Conservation (phyloP, 768 basidiomycete species). For the Trametes punicea region DNA sequence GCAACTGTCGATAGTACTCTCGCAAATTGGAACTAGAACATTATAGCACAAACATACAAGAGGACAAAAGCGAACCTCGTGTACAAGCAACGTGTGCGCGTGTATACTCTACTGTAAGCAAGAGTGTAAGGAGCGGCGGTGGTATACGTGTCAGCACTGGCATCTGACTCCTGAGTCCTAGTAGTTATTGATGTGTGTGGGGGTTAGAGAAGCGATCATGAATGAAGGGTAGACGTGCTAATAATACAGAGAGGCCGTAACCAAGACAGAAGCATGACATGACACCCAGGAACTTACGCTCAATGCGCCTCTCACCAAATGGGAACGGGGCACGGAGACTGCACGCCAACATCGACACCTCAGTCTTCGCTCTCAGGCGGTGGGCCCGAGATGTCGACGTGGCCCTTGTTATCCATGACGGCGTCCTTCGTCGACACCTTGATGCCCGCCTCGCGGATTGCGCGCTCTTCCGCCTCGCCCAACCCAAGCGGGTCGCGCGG, state of each 20-base stretch:
- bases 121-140: background rate
- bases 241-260: background rate
- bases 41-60: background rate
- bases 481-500: constrained; percentile 71
- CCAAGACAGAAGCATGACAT: background rate
- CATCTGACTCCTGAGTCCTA: too few species aligned
- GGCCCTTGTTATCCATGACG: constrained; percentile 58
- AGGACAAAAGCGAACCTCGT: background rate
- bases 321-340: background rate
- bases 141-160: background rate
- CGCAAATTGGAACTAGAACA: too few species aligned
- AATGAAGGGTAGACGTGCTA: background rate
- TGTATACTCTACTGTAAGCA: background rate
- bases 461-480: constrained; percentile 59
- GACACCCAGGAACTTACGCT: background rate
- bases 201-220: background rate
- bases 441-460: constrained; percentile 51
- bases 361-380: constrained; percentile 35
- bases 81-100: background rate
- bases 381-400: constrained; percentile 47
- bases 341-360: background rate
- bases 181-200: background rate
- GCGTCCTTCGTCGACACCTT: constrained; percentile 47
- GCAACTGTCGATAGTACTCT: too few species aligned
- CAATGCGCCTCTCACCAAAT: background rate